Conservation (phyloP, 2,329 filamentous ascomycete genomes). For the Aschersonia sp. region DNA sequence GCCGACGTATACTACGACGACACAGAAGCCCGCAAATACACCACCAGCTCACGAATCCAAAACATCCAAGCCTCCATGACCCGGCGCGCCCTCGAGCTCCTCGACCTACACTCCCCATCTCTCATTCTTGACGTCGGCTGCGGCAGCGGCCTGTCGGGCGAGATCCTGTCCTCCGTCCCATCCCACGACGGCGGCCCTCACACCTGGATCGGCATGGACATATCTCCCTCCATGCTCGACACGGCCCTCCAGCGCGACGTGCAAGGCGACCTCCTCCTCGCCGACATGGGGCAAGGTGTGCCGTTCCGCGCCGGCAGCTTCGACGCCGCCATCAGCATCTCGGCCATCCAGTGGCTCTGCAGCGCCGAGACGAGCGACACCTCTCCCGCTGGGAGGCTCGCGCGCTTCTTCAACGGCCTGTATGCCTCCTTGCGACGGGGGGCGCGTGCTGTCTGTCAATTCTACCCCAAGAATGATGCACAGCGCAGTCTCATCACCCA, state of each 20-base stretch:
- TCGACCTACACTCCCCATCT: constrained; percentile 65
- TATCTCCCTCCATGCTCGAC: constrained; percentile 92
- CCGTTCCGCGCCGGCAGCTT: constrained; percentile 88
- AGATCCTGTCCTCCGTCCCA: constrained; percentile 67
- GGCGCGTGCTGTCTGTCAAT: constrained; percentile 86
- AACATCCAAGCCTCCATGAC: constrained; percentile 95
- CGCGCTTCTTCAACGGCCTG: constrained; percentile 82
- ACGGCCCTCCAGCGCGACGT: constrained; percentile 83
- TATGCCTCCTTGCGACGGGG: constrained; percentile 76
- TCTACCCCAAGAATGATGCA: constrained; percentile 90
- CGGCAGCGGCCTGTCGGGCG: constrained; percentile 84
- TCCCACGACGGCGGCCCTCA: constrained; percentile 70
- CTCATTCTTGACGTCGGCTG: constrained; percentile 95
- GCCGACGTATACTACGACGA: constrained; percentile 98
- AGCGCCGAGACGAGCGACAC: constrained; percentile 87
- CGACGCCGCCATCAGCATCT: constrained; percentile 89
- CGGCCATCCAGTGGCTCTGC: constrained; percentile 96
- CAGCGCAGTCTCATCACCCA: constrained; percentile 86
- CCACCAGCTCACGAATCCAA: constrained; percentile 86
- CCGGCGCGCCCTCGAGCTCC: constrained; percentile 78
- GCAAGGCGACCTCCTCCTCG: constrained; percentile 84
- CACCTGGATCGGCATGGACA: constrained; percentile 94
- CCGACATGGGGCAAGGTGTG: constrained; percentile 89
- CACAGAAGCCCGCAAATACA: constrained; percentile 91
- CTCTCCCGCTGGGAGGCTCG: constrained; percentile 60